Percentiles rank a stretch among this genome's conserved stretches.
phyloP scores from a whole-genome alignment of 164 flowering plant species.

The Nelumbo lutea region DNA sequence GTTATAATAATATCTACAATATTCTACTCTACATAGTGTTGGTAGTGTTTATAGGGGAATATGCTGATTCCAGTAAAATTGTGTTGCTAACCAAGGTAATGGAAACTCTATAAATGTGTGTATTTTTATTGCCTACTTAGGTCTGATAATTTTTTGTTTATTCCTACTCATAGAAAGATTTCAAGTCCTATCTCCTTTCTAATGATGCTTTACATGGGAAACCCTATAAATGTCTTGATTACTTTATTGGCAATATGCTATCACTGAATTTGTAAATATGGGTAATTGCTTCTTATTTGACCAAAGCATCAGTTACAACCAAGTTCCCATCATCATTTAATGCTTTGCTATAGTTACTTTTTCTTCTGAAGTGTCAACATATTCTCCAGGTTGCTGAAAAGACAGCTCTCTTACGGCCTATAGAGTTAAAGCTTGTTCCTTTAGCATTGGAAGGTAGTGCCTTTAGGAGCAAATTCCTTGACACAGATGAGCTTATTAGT shows the following conservation, averaged over 20 bases:
- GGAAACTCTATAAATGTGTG: no score
- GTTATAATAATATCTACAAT: no score
- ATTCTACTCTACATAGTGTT: no score
- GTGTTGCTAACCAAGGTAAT: no score
- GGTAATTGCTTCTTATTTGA: not conserved
- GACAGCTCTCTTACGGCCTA: constrained; percentile 74
- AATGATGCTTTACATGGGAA: not conserved
- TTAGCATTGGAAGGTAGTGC: constrained; percentile 87
- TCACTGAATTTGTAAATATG: not conserved
- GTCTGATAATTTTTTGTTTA: no score
- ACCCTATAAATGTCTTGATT: not conserved
- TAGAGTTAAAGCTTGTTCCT: constrained; percentile 84
- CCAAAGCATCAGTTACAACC: not conserved
- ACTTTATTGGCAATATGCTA: not conserved
- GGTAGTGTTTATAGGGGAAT: no score
- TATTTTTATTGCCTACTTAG: no score
- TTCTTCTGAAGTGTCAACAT: not conserved
- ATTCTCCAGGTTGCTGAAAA: constrained; percentile 89
- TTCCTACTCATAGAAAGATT: no score
- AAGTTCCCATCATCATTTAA: no score
- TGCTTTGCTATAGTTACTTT: no score
- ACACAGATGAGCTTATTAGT: constrained; percentile 84
- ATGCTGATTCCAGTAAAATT: no score
- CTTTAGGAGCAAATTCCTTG: constrained; percentile 81
- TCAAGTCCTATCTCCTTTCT: not conserved